Percentiles rank a stretch among this genome's conserved stretches.
Conservation (phyloP, 805 yeast genomes). For the Monosporozyma aerobia region DNA sequence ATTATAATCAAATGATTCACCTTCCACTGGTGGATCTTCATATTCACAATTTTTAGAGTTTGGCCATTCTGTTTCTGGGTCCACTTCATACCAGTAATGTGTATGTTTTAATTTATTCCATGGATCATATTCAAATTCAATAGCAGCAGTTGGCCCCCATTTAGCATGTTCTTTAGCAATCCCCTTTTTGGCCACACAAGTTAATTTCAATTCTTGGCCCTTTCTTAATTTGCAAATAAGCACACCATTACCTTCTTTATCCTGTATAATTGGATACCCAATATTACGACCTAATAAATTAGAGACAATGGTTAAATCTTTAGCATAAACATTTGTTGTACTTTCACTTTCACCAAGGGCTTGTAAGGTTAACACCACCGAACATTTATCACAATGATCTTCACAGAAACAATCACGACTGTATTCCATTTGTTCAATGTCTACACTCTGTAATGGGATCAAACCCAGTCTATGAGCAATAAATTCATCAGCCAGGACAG, state of each 20-base stretch:
- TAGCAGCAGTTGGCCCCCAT: conserved; percentile 95
- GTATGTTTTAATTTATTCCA: conserved; percentile 96
- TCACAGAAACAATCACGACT: conserved; percentile 97
- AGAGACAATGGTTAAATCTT: conserved; percentile 52
- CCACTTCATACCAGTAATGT: conserved; percentile 92
- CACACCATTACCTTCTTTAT: conserved; percentile 73
- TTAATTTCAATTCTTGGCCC: conserved; percentile 81
- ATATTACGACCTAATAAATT: conserved; percentile 35
- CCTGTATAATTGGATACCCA: conserved; percentile 83
- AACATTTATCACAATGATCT: conserved; percentile 91
- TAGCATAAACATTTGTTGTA: conserved; percentile 82
- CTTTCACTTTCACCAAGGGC: conserved; percentile 87
- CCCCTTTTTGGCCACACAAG: conserved; percentile 96
- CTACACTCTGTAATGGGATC: conserved; percentile 77
- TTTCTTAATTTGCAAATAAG: conserved; percentile 82
- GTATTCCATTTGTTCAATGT: conserved; percentile 75
- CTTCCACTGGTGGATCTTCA: conserved; percentile 91
- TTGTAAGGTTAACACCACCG: conserved; percentile 74
- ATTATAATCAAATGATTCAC: conserved; percentile 72
- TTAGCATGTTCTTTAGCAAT: conserved; percentile 96
- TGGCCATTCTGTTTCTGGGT: conserved; percentile 91
- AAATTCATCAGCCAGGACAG: conserved; percentile 95
- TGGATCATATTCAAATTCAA: conserved; percentile 97
- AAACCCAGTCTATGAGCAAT: conserved; percentile 89
- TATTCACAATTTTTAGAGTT: conserved; percentile 77